Evolutionary conservation across 129 eudicot species (phyloP), one percentile per base, ranked within the genome.

Genomic region (Pittosporum tobira): DNA sequence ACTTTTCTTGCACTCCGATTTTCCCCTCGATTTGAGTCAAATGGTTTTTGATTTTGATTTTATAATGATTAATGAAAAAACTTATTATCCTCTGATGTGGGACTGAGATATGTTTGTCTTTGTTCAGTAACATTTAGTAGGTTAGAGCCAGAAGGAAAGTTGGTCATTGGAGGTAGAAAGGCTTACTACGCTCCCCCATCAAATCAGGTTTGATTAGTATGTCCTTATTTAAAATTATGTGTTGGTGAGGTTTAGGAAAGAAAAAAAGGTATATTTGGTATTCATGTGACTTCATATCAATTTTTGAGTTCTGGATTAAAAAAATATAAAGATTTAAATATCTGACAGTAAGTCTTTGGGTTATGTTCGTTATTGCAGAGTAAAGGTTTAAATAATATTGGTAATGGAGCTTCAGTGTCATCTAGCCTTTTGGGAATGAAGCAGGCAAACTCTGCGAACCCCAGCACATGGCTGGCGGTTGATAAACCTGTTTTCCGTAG

Each of bases 161-260:
- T 88, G 76, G 80, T 88, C 64, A 81, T 88, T 77, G 94, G 96
- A 51, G 81, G 78, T 72, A 81, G 91, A 69, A 88, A 84, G 79
- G 72, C 79, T 11, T 59, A 84, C 36, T 46, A 40, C 40, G n/a
- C 25, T 12, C 63, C 72, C 22, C 65, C 88, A 45, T 73, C 72
- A 24, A 76, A 75, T 68, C 80, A 80, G 86, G 94, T 83, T 60
- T 56, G 69, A 48, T 62, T 29, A 37, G 34, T 29, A 44, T 23
- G 9, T 51, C 67, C 12, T 45, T 52, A 51, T 11, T 28, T 43
- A 30, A 34, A 34, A 34, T 34, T 34, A 0, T 34, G 40, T 12
- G 10, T 34, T 40, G 46, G n/a, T 40, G 46, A 10, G 46, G 46
- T 10, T 40, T 40, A 40, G 46, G n/a, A n/a, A n/a, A n/a, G n/a